Evolutionary conservation across 495 filamentous ascomycete genomes (phyloP).

Genomic region (Podospora pseudocomata): DNA sequence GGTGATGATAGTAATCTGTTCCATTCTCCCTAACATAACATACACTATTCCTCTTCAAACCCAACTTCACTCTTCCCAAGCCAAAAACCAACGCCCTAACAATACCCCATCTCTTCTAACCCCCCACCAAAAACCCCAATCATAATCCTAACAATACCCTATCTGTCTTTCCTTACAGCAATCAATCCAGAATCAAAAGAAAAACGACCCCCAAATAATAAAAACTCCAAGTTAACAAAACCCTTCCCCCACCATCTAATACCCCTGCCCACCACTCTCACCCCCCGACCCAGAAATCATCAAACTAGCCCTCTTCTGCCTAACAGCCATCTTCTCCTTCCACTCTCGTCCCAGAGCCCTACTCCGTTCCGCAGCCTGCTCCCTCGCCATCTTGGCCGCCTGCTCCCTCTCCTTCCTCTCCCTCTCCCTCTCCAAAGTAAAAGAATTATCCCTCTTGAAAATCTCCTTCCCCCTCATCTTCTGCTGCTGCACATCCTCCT

Average conservation of each 20-base stretch:
- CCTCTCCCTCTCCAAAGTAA: conserved; percentile 47
- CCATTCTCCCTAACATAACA: background rate
- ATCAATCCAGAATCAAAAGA: background rate
- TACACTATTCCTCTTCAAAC: background rate
- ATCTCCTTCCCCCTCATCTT: conserved; percentile 57
- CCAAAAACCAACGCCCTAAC: background rate
- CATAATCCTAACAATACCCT: background rate
- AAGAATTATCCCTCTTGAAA: conserved; percentile 53
- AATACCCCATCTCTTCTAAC: background rate
- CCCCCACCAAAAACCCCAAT: background rate
- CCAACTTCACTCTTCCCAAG: background rate
- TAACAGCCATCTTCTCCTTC: conserved; percentile 54
- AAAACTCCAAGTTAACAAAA: background rate
- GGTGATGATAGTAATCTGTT: background rate
- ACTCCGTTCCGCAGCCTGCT: conserved; percentile 63
- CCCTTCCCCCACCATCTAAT: background rate
- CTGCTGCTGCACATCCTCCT: conserved; percentile 47
- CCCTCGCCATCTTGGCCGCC: conserved; percentile 54
- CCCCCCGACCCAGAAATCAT: background rate
- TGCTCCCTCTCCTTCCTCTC: conserved; percentile 55
- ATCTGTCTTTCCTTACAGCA: background rate
- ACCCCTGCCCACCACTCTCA: background rate
- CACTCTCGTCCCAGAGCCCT: conserved; percentile 61
- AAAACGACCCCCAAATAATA: background rate
- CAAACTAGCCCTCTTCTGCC: conserved; percentile 19